Percentiles rank a stretch among this genome's conserved stretches.
Conservation (phyloP, 768 basidiomycete genomes). For the Amanita rimosa region DNA sequence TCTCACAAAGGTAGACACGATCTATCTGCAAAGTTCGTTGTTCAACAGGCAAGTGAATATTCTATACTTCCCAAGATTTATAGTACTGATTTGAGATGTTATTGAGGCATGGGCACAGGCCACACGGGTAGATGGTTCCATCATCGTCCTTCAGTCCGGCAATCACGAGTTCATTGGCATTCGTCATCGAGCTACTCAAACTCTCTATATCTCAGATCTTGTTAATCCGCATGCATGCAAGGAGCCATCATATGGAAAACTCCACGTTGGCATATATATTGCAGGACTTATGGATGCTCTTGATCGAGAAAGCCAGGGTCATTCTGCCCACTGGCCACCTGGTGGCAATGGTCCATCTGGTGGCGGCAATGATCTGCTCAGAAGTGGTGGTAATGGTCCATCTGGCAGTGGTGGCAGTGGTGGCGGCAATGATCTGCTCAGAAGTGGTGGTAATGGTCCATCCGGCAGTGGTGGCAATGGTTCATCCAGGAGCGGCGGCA, state of each 20-base stretch:
- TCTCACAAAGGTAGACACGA: constrained; percentile 7
- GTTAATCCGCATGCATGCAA: no score
- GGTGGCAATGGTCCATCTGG: not conserved
- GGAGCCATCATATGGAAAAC: no score
- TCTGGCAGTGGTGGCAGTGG: not conserved
- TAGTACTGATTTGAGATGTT: constrained; percentile 3
- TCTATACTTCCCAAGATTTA: constrained; percentile 4
- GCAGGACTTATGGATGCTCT: constrained; percentile 5
- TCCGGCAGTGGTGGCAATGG: no score
- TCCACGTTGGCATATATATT: no score
- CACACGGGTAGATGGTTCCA: constrained; percentile 1
- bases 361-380: not conserved
- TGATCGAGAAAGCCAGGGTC: not conserved
- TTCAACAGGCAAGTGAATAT: constrained; percentile 10
- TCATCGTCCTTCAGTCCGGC: no score
- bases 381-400: no score
- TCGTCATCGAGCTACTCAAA: no score
- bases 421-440: not conserved
- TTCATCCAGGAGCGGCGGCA: no score
- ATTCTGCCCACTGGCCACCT: no score
- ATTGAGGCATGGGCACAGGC: constrained; percentile 12
- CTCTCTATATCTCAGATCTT: no score
- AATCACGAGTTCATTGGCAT: no score
- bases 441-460: no score
- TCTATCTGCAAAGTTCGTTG: constrained; percentile 7